Evolutionary conservation across 1,284 basidiomycete species (phyloP), one percentile per base, ranked within the genome.

Genomic region (Cystobasidiaceae sp.): DNA sequence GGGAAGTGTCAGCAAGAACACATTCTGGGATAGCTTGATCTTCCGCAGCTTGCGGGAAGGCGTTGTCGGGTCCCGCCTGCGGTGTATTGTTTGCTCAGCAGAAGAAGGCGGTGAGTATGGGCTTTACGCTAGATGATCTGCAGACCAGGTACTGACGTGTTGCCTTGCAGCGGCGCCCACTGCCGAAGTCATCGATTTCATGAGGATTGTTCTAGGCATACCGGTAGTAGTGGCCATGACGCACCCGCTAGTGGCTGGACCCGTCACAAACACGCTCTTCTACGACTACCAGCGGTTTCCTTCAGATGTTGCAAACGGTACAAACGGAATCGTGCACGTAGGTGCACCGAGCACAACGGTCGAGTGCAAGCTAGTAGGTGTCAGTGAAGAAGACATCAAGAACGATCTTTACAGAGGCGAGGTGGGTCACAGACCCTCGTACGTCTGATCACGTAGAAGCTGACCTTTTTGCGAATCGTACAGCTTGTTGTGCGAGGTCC

Each of bases 261-360:
- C 71, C 1, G 25, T 71, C 30, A 51, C 54, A 2, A 54, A 37
- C 21, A 68, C 34, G 4, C 49, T 68, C 44, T 64, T 68, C 52
- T 68, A 67, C 33, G 72, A 73, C 45, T 59, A 68, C 17, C 72
- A 73, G 50, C 41, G 68, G 4, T 48, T 73, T 17, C 69, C 72
- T 19, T 67, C 64, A 21, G 64, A 65, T 0, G 68, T 62, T 1
- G 15, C 37, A 3, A 44, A 4, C 5, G 44, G 33, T 41, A 28
- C 8, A 28, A 32, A 28, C 11, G 55, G 32, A n/a, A 32, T 50
- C 11, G 54, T 37, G 4, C 71, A 70, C 30, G 68, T 71, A 8
- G 71, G 71, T 2, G 45, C 70, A 41, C 70, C 69, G 8, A 39
- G 63, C 6, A 44, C 54, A 2, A 70, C 70, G 0, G 19, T 71